Conservation (phyloP, 768 basidiomycete species). For the Termitomyces sp. region DNA sequence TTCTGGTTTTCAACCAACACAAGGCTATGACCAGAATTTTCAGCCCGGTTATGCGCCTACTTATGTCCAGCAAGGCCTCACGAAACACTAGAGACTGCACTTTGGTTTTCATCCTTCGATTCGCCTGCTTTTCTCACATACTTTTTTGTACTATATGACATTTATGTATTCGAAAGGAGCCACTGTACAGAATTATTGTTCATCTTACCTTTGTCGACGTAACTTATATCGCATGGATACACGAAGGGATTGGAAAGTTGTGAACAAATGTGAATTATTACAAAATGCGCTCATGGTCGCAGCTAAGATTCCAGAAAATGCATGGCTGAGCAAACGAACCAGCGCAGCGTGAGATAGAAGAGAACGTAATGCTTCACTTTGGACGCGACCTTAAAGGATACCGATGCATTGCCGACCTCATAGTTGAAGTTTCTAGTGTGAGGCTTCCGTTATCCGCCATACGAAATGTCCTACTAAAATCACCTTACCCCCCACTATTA, state of each 20-base stretch:
- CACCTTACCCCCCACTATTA: no score
- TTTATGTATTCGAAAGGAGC: neutral
- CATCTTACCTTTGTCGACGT: neutral
- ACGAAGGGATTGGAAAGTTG: no score
- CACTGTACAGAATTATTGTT: neutral
- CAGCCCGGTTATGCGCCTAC: slow-evolving; percentile 36
- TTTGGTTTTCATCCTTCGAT: neutral
- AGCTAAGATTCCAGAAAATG: neutral
- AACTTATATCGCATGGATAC: neutral
- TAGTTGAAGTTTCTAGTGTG: neutral
- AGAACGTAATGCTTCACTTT: no score
- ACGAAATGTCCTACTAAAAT: no score
- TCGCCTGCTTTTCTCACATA: neutral
- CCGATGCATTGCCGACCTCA: no score
- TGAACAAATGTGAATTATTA: no score
- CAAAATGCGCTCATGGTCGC: neutral
- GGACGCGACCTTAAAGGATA: no score
- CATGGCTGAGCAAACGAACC: neutral
- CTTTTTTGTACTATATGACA: neutral
- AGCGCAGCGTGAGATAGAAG: neutral
- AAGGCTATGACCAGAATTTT: slow-evolving; percentile 25
- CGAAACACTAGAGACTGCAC: slow-evolving; percentile 10
- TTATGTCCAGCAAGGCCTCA: slow-evolving; percentile 24
- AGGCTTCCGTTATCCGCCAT: neutral
- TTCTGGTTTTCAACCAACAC: slow-evolving; percentile 14